Evolutionary conservation across 2,329 filamentous ascomycete species (phyloP), one percentile per base, ranked within the genome.

Genomic region (Blumeria graminis): DNA sequence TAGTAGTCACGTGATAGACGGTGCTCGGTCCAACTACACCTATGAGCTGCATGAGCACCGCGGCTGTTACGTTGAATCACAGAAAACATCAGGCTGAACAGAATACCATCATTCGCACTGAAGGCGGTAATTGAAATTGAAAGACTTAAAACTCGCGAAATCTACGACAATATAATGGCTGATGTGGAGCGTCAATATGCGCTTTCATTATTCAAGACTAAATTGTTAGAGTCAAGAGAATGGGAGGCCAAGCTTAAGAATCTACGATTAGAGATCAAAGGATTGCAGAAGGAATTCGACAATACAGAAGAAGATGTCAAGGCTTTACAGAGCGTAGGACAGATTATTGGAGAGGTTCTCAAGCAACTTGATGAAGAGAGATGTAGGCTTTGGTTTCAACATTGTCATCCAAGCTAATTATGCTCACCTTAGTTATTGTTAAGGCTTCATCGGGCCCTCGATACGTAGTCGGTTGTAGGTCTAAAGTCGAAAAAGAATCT

Each of bases 251-350:
- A 96, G 76, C 79, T 98, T 60, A 98, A 96, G 75, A 80, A 83
- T 56, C 74, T 98, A 65, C 86, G 92, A 60, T 74, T 94, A 71
- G 92, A 95, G 64, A 95, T 98, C 70, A 98, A 96, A 74, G 87
- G 84, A 58, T 72, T 96, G 56, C 87, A 94, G 69, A 88, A 85
- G 67, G 89, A 96, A 65, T 98, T 89, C 67, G 90, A 98, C 69
- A 81, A 90, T 63, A 96, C 92, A 56, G 92, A 98, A 69, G 93
- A 98, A 63, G 96, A 96, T 73, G 96, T 98, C 76, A 98, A 98
- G 76, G 92, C 92, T 62, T 74, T 98, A 66, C 92, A 98, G 74
- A 96, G 92, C 70, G 92, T 98, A 56, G 92, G 92, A 55, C 92
- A 98, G 74, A 98, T 98, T 71, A 96, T 98, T 70, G 92, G 92